Evolutionary conservation across 2,329 filamentous ascomycete genomes (phyloP), one percentile per base, ranked within the genome.

Genomic region (Aphanocladium album): DNA sequence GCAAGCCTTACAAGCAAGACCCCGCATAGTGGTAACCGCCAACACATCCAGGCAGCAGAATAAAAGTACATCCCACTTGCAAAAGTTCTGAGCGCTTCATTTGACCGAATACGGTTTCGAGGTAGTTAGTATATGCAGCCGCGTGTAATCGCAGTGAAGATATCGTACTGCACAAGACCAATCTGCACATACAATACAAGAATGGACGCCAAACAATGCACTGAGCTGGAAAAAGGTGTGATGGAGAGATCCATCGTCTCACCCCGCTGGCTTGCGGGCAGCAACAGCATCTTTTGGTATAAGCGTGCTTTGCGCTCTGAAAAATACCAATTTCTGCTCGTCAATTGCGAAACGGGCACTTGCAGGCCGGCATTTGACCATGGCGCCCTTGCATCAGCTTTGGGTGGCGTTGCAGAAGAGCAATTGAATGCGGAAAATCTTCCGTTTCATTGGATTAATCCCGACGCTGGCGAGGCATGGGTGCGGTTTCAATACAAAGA

Each of bases 261-360:
- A 9, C 64, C 69, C n/a, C 63, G 62, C 14, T 71, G 69, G 69
- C 53, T 68, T 1, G 45, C 65, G 2, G 46, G 49, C 2, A 63
- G 58, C 3, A 64, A 64, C 1, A 17, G 46, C 16, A 5, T 37
- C n/a, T 70, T 71, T 46, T 71, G 68, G 69, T 71, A 71, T 52
- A 66, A 59, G 19, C 64, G 59, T 7, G 54, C 54, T 17, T 25
- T 43, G 2, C 37, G 53, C 4, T 1, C 47, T 19, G 63, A n/a
- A 6, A 64, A 67, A 25, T 62, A 57, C 25, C 60, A 65, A 30
- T 70, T 69, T 46, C 19, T 70, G 8, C 17, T 64, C 2, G 65
- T 70, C 2, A 53, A 71, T 25, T 57, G 46, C 16, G 5, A 30
- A 2, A 21, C 59, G 11, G 66, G 64, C 50, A 49, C 33, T 9